phyloP scores from a whole-genome alignment of 108 stramenopile genomes.

The Fragilaria radians region DNA sequence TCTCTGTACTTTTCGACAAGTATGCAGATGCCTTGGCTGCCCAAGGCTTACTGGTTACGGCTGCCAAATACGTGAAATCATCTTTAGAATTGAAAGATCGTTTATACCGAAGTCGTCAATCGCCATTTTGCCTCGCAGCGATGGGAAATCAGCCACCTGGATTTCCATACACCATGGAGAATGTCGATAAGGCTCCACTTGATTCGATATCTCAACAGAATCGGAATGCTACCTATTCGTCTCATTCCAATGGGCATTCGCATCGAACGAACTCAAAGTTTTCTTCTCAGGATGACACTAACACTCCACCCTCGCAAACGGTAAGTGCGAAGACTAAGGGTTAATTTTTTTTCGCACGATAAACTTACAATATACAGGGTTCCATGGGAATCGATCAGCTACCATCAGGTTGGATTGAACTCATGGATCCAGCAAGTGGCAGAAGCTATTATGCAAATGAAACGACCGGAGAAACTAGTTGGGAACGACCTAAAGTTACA shows the following conservation, averaged over 20 bases:
- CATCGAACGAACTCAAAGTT: no score
- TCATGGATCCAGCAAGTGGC: constrained; percentile 14
- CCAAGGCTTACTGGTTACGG: constrained; percentile 83
- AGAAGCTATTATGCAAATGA: constrained; percentile 16
- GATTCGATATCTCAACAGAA: constrained; percentile 14
- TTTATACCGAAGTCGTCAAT: constrained; percentile 59
- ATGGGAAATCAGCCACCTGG: constrained; percentile 59
- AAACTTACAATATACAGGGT: no score
- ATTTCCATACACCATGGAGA: constrained; percentile 54
- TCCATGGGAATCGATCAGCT: no score
- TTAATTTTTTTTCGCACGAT: no score
- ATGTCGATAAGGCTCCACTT: constrained; percentile 49
- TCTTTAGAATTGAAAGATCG: constrained; percentile 58
- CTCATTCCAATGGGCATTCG: neutral
- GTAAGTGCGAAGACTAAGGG: no score
- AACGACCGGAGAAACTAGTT: constrained; percentile 13
- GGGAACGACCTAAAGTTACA: neutral
- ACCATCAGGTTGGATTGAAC: constrained; percentile 13
- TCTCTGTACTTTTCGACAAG: constrained; percentile 63
- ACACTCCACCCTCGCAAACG: no score
- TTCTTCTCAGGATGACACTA: no score
- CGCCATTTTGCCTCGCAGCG: constrained; percentile 44
- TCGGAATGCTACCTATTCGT: constrained; percentile 12
- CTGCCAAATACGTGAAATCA: constrained; percentile 72
- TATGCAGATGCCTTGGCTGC: constrained; percentile 87